Base-by-base conservation (phyloP, 2,329 filamentous ascomycete species). In the Diaporthe citrichinensis region DNA sequence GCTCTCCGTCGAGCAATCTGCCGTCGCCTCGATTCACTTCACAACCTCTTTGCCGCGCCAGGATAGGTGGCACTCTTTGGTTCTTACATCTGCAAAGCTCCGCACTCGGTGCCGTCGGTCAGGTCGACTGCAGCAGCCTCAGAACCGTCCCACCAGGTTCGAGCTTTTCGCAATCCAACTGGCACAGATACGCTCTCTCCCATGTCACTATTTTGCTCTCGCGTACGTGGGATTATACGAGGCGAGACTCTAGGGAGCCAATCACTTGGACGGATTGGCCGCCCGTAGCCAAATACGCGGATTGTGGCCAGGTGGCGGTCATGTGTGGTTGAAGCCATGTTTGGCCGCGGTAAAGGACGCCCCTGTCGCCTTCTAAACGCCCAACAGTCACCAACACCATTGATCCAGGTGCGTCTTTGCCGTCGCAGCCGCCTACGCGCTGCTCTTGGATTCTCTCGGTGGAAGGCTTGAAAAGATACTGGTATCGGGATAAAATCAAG, bases 401-500 rank as follows among this genome's bases (percentile, higher is more conserved):
- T 34, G 44, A 34, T n/a, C 6, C 41, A 14, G 46, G 20, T 25
- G 44, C 31, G 12, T 36, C 12, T 25, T n/a, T n/a, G 14, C 9
- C 2, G 4, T 36, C 44, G 23, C n/a, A 36, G 46, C 25, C 23
- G 31, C 31, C 62, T 51, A 12, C 62, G 23, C 34, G 46, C 44
- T 31, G 41, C 17, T n/a, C 7, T 53, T 25, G 34, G 9, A 20
- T 10, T 17, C 14, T 36, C 31, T 28, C 10, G 28, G 31, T 36
- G 8, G 28, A 15, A 39, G 23, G 6, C 25, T 31, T 31, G 14
- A 36, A 28, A 34, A 15, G 39, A 53, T 4, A 39, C 23, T 34
- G 46, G 62, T 10, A 39, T 36, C 62, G 62, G 62, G 23, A 53
- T 39, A 39, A 53, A 53, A 68, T 39, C 31, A 68, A 53, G 9